These are phyloP conservation scores for Oryza rufipogon DNA, from an alignment of 176 grass and related monocot genomes.

Conservation along the genomic window DNA sequence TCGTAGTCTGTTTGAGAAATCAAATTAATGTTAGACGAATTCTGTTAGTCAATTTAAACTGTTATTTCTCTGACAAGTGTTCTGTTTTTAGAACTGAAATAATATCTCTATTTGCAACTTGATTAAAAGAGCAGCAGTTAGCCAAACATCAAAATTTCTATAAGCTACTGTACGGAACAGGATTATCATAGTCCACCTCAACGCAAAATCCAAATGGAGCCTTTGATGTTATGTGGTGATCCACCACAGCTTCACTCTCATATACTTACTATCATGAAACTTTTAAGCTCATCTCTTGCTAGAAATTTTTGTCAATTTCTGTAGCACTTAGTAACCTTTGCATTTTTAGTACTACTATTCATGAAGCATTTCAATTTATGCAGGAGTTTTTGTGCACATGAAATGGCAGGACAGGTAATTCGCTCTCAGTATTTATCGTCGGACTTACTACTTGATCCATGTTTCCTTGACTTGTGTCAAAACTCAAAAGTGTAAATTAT, in stretches of 20 bases:
- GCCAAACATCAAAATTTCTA: background rate
- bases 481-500: slow-evolving; percentile 21
- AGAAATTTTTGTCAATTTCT: background rate
- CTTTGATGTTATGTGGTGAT: background rate
- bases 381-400: slow-evolving; percentile 78
- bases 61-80: too few relatives aligned
- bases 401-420: slow-evolving; percentile 72
- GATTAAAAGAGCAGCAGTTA: background rate
- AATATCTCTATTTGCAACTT: too few relatives aligned
- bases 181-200: background rate
- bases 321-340: background rate
- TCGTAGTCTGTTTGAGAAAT: too few relatives aligned
- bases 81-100: too few relatives aligned
- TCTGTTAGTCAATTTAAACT: too few relatives aligned
- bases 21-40: too few relatives aligned
- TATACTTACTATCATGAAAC: slow-evolving; percentile 3
- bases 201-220: background rate
- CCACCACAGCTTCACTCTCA: background rate
- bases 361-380: slow-evolving; percentile 37
- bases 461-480: slow-evolving; percentile 22
- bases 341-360: slow-evolving; percentile 34
- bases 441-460: slow-evolving; percentile 23
- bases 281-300: background rate
- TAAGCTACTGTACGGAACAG: background rate
- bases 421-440: slow-evolving; percentile 19